phyloP scores from a whole-genome alignment of 2,329 filamentous ascomycete genomes.

The Fusarium nematophilum region DNA sequence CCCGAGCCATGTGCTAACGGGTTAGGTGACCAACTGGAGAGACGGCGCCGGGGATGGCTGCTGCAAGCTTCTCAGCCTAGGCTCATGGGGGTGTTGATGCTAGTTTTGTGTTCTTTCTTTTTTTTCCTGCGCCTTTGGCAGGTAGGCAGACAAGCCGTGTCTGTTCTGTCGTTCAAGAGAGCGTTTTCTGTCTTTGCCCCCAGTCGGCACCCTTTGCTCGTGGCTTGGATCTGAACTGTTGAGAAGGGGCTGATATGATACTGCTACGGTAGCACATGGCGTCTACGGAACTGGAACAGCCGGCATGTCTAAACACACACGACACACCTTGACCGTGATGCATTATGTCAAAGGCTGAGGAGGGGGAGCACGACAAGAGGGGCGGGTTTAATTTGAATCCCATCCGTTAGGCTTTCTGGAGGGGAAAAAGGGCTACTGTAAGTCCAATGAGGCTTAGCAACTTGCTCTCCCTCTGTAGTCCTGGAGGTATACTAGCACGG shows the following conservation, averaged over 20 bases:
- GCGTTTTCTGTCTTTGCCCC: not conserved
- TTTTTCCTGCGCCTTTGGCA: not conserved
- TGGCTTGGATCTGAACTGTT: slow-evolving; percentile 9
- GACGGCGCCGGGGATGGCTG: slow-evolving; percentile 17
- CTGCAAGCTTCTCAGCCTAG: too few species aligned
- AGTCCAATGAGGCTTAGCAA: slow-evolving; percentile 18
- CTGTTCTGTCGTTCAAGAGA: too few species aligned
- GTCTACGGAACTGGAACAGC: too few species aligned
- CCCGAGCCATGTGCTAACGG: slow-evolving; percentile 28
- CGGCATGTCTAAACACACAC: too few species aligned
- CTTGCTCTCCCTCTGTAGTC: too few species aligned
- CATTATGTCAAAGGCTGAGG: slow-evolving; percentile 18
- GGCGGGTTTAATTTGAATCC: slow-evolving; percentile 35
- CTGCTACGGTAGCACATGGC: slow-evolving; percentile 14
- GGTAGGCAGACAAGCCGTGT: too few species aligned
- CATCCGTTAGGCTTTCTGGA: slow-evolving; percentile 27
- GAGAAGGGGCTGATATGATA: slow-evolving; percentile 3
- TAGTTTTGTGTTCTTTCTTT: not conserved
- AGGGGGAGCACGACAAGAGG: slow-evolving; percentile 23
- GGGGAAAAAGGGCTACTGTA: slow-evolving; percentile 14
- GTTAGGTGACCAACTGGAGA: slow-evolving; percentile 1
- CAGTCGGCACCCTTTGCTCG: slow-evolving; percentile 1
- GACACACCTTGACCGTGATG: too few species aligned
- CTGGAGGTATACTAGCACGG: slow-evolving; percentile 23
- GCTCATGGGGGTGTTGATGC: slow-evolving; percentile 8